These are phyloP conservation scores for Catunica adiposa DNA, from an alignment of 2,329 filamentous ascomycete species.

Conservation along the genomic window DNA sequence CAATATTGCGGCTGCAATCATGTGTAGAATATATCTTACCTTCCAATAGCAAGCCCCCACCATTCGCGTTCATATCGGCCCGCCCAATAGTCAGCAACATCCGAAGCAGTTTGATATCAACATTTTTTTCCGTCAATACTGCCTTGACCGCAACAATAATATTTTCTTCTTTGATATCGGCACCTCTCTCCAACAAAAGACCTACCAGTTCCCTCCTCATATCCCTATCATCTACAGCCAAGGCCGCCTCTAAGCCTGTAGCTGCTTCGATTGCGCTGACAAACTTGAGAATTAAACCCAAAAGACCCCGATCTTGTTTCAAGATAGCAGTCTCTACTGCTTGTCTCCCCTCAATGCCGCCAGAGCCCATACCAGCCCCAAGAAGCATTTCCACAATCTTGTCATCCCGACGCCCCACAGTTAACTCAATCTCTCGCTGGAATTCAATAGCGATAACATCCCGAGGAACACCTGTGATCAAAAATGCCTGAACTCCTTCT, in stretches of 20 bases:
- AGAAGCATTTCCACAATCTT: conserved; percentile 36
- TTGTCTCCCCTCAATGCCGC: conserved; percentile 37
- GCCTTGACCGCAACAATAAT: conserved; percentile 28
- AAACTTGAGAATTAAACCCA: conserved; percentile 30
- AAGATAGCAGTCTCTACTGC: conserved; percentile 31
- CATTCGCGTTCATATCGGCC: conserved; percentile 35
- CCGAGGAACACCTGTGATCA: conserved; percentile 31
- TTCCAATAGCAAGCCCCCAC: conserved; percentile 27
- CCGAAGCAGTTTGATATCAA: conserved; percentile 33
- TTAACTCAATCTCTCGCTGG: conserved; percentile 35
- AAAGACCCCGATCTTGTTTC: conserved; percentile 30
- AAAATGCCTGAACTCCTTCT: conserved; percentile 32
- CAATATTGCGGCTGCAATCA: conserved; percentile 12
- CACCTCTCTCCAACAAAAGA: conserved; percentile 31
- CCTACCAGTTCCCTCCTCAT: conserved; percentile 30
- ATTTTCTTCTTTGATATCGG: conserved; percentile 26
- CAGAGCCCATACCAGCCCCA: conserved; percentile 28
- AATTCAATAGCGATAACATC: conserved; percentile 32
- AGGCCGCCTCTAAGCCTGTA: conserved; percentile 31
- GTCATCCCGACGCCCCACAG: conserved; percentile 31
- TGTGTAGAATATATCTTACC: conserved; percentile 18
- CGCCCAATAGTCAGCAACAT: conserved; percentile 34
- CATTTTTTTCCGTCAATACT: conserved; percentile 27
- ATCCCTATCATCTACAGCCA: conserved; percentile 28
- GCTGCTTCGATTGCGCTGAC: conserved; percentile 31